Evolutionary conservation across 2,329 filamentous ascomycete species (phyloP).

Genomic region (Diaporthe citri): DNA sequence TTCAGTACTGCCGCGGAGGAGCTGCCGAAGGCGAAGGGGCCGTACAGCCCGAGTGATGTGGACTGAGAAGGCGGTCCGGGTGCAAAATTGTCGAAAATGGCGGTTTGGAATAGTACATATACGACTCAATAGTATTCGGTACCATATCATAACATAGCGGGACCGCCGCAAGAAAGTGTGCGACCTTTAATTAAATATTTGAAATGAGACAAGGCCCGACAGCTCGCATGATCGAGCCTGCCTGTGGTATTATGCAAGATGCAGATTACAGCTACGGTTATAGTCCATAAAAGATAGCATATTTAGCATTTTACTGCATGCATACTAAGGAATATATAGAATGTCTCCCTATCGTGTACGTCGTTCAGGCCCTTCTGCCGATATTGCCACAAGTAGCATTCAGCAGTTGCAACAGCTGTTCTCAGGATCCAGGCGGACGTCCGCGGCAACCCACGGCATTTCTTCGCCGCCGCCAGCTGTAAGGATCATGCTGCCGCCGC

Average conservation of each 20-base stretch:
- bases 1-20: constrained; percentile 67
- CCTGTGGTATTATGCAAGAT: neutral
- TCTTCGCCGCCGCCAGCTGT: neutral
- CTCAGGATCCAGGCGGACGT: constrained; percentile 1
- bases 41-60: constrained; percentile 33
- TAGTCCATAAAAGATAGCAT: neutral
- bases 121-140: neutral
- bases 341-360: neutral
- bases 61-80: neutral
- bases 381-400: neutral
- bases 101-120: neutral
- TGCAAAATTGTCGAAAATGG: neutral
- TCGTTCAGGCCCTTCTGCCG: neutral
- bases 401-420: neutral
- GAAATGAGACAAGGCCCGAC: too few species aligned
- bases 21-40: constrained; percentile 49
- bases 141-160: neutral
- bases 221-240: neutral
- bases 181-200: neutral
- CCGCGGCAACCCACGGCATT: neutral
- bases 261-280: neutral
- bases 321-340: neutral
- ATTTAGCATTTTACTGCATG: neutral
- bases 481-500: neutral
- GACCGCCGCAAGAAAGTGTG: neutral